Conservation (phyloP, 495 filamentous ascomycete species). For the Letharia lupina region DNA sequence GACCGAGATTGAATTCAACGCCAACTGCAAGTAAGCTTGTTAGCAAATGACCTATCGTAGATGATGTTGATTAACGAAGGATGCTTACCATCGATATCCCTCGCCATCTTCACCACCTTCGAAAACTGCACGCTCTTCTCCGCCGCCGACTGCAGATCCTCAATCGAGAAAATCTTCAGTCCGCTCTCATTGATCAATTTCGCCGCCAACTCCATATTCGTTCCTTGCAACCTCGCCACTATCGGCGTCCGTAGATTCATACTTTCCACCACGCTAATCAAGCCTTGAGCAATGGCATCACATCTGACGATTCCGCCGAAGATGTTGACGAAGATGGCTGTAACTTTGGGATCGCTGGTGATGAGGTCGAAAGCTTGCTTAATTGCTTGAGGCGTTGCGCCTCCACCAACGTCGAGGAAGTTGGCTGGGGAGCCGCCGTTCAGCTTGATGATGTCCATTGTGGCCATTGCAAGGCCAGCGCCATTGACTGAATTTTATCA, state of each 20-base stretch:
- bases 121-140: constrained; percentile 98
- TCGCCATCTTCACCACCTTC: constrained; percentile 98
- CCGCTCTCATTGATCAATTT: constrained; percentile 95
- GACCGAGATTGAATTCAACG: constrained; percentile 93
- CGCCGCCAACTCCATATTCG: constrained; percentile 95
- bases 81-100: constrained; percentile 71
- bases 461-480: constrained; percentile 97
- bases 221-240: constrained; percentile 92
- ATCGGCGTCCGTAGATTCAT: constrained; percentile 96
- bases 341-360: constrained; percentile 96
- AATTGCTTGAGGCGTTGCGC: constrained; percentile 93
- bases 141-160: constrained; percentile 92
- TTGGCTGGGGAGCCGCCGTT: constrained; percentile 95
- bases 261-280: constrained; percentile 85
- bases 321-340: constrained; percentile 98
- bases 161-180: constrained; percentile 98
- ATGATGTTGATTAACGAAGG: no score
- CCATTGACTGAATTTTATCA: constrained; percentile 64
- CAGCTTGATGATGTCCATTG: constrained; percentile 99
- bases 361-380: constrained; percentile 96
- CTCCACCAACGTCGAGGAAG: constrained; percentile 97
- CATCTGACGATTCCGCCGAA: constrained; percentile 98
- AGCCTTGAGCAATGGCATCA: constrained; percentile 92
- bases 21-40: constrained; percentile 42
- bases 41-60: neutral